Evolutionary conservation across 768 basidiomycete species (phyloP), one percentile per base, ranked within the genome.

Genomic region (Coprinellus micaceus): DNA sequence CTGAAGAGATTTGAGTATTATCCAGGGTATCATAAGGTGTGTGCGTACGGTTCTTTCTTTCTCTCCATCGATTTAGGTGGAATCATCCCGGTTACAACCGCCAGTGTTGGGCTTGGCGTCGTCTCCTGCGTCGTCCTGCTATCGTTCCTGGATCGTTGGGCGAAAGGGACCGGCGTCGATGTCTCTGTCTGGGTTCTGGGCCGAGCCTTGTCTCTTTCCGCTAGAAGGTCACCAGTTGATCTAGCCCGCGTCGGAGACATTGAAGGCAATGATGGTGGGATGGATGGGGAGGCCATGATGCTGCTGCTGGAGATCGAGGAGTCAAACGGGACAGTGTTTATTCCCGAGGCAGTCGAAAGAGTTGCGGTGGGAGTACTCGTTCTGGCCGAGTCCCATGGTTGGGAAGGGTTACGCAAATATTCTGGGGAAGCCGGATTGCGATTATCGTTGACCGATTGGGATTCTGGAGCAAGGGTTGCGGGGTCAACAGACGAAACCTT

Each of bases 381-480:
- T 22, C 74, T 71, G 24, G 82, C 79, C 51, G 70, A 73, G 52
- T 88, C 85, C 78, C 83, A 85, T 46, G 81, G 79, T 24, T 77
- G 53, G 13, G 62, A 74, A 26, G 77, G 74, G 53, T 79, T 73
- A 48, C 69, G 69, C 41, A 88, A 64, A 22, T 81, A 67, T 43
- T 82, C 81, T 3, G 89, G 88, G 17, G 89, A 89, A 9, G 88
- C 87, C 44, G 88, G 86, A 69, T 91, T 91, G 61, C 82, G 77
- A 62, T 82, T 78, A 53, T 81, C 79, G 57, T 68, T 43, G 10
- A 7, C 64, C 47, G 39, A 40, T 46, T 57, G 56, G 13, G 56
- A 52, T 41, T 57, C 46, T 57, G 24, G 40, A 37, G 5, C 6
- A 24, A 51, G 19, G n/a, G 25, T 39, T 9, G 10, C 47, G 9